These are phyloP conservation scores for Passalora sequoiae DNA, from an alignment of 2,329 filamentous ascomycete genomes.

Conservation along the genomic window DNA sequence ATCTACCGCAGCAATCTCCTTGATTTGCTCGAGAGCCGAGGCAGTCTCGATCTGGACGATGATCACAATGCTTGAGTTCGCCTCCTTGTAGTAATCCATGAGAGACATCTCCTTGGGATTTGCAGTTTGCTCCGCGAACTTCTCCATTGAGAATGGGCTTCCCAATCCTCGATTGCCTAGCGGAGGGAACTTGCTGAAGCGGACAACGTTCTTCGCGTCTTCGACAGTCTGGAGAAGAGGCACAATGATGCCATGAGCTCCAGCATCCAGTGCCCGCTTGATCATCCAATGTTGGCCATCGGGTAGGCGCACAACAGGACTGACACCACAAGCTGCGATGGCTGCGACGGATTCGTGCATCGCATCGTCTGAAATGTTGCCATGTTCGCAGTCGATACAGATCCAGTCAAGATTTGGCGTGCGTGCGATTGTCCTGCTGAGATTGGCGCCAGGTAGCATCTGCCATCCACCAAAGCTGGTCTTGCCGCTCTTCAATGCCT, in stretches of 20 bases:
- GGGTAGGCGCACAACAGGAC: conserved; percentile 45
- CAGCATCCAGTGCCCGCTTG: conserved; percentile 56
- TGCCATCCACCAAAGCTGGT: conserved; percentile 55
- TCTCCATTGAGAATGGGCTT: conserved; percentile 47
- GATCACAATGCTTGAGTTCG: conserved; percentile 50
- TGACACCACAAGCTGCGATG: conserved; percentile 42
- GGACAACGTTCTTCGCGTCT: conserved; percentile 49
- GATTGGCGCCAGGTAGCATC: conserved; percentile 52
- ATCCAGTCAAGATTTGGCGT: conserved; percentile 43
- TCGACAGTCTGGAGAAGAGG: conserved; percentile 35
- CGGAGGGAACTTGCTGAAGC: conserved; percentile 53
- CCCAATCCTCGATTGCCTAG: conserved; percentile 52
- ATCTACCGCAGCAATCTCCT: conserved; percentile 47
- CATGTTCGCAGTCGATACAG: conserved; percentile 51
- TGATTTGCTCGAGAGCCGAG: conserved; percentile 38
- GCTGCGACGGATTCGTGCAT: conserved; percentile 56
- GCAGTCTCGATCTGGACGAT: conserved; percentile 46
- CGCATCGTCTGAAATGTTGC: conserved; percentile 51
- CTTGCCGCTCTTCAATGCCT: conserved; percentile 46
- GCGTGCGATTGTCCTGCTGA: conserved; percentile 49
- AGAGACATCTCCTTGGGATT: conserved; percentile 14
- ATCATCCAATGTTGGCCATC: conserved; percentile 59
- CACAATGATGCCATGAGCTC: conserved; percentile 55
- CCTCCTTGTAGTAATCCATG: conserved; percentile 49
- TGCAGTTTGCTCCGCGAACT: conserved; percentile 27